Percentiles rank a stretch among this genome's conserved stretches.
These are phyloP conservation scores for Spathaspora hagerdaliae DNA, from an alignment of 805 yeast genomes.

Conservation along the genomic window DNA sequence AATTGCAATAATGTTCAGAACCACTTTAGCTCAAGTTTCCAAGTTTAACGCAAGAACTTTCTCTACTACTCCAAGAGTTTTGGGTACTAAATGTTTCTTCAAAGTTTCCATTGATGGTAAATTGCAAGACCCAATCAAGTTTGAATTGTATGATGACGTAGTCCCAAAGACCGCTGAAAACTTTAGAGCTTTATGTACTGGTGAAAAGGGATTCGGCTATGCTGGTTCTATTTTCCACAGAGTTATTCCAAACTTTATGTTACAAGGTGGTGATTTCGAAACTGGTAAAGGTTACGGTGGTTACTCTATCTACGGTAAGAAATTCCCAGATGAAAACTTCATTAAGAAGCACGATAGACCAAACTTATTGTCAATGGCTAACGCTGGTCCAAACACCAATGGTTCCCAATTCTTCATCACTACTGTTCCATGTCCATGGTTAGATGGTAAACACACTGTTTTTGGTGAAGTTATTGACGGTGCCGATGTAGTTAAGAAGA, in stretches of 20 bases:
- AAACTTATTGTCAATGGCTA: conserved; percentile 90
- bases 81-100: conserved; percentile 54
- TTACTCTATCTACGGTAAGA: conserved; percentile 58
- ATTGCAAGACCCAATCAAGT: conserved; percentile 35
- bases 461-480: conserved; percentile 84
- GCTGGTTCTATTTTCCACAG: conserved; percentile 44
- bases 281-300: conserved; percentile 46
- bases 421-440: conserved; percentile 74
- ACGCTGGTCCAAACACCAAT: conserved; percentile 97
- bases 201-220: conserved; percentile 44
- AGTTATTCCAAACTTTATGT: conserved; percentile 45
- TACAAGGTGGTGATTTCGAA: conserved; percentile 48
- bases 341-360: conserved; percentile 69
- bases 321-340: conserved; percentile 78
- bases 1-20: conserved; percentile 16
- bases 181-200: conserved; percentile 86
- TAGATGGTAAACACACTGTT: conserved; percentile 75
- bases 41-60: conserved; percentile 39
- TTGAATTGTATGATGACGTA: conserved; percentile 73
- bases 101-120: conserved; percentile 55
- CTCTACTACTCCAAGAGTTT: conserved; percentile 42
- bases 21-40: conserved; percentile 17
- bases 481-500: conserved; percentile 76
- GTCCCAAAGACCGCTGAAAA: conserved; percentile 96
- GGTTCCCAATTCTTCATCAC: conserved; percentile 96